Base-by-base conservation (phyloP, 225 moss, liverwort and hornwort genomes). In the Polytrichum formosum region DNA sequence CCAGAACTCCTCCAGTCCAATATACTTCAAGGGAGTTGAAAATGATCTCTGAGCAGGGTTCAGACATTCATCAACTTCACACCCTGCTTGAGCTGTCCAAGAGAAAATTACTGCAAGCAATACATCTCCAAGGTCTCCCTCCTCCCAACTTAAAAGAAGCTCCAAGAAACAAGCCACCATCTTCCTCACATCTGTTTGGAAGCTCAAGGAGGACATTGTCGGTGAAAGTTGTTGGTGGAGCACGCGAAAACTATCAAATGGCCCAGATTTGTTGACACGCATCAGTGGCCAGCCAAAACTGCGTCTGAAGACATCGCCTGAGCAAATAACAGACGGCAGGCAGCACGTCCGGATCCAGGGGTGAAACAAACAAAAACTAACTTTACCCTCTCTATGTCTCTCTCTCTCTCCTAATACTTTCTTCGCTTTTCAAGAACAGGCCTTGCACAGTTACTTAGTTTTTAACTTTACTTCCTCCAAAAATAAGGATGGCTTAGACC, bases 201-300 rank as follows among this genome's bases (percentile, higher is more conserved):
- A 70, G 21, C 70, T 70, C 19, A 61, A 21, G 22, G 22, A 19
- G 35, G 70, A 30, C 8, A 56, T 54, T 70, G 70, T 63, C 31
- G 31, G 22, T 31, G 33, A 61, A 35, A 18, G n/a, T 29, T 70
- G 70, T 63, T 78, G 78, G 71, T 80, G 75, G 63, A 73, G 73
- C 33, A 55, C 60, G 69, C 64, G 55, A 61, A 61, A 67, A 80
- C 70, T 70, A 77, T 73, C 75, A 56, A 75, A 73, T 70, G 35
- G 59, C 74, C 65, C 68, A 71, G 75, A 46, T 63, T 72, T 78
- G 83, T 66, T 78, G 73, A 80, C 28, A 77, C 61, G 68, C 78
- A 78, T 79, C 79, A 85, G 82, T 77, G 74, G 83, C 86, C 77
- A 89, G 84, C 86, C 84, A 87, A 78, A 87, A 82, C 87, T 83